Evolutionary conservation across 2,329 filamentous ascomycete genomes (phyloP).

Genomic region (Epichloe uncinata): DNA sequence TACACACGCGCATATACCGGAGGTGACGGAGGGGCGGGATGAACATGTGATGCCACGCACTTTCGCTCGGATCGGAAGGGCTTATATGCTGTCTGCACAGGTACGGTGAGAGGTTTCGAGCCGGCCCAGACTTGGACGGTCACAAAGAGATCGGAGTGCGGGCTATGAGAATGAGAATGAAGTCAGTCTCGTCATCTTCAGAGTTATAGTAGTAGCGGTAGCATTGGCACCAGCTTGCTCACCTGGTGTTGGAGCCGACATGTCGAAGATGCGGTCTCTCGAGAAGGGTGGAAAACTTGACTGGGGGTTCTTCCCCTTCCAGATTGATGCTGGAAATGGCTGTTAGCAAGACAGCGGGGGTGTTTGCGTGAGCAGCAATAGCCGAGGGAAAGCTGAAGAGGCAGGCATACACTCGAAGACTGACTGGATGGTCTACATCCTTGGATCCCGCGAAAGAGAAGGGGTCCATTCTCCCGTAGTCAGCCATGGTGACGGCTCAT

Average conservation of each 20-base stretch:
- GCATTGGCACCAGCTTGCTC: conserved; percentile 10
- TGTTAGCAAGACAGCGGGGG: conserved; percentile 9
- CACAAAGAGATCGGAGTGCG: conserved; percentile 79
- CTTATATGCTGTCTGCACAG: conserved; percentile 86
- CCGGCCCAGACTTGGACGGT: conserved; percentile 92
- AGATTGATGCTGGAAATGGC: conserved; percentile 30
- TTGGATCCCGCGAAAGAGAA: conserved; percentile 92
- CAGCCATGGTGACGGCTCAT: conserved; percentile 20
- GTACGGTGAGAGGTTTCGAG: conserved; percentile 86
- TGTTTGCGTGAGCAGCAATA: neutral
- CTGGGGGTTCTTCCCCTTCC: conserved; percentile 30
- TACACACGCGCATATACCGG: neutral
- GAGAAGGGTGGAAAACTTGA: conserved; percentile 54
- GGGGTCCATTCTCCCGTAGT: conserved; percentile 61
- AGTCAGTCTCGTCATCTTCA: conserved; percentile 10
- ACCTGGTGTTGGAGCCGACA: conserved; percentile 75
- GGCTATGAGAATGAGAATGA: conserved; percentile 29
- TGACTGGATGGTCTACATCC: conserved; percentile 61
- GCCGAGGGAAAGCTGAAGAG: neutral
- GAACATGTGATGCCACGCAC: conserved; percentile 19
- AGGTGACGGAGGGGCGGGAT: neutral
- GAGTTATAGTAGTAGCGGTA: neutral
- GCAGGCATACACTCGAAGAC: conserved; percentile 45
- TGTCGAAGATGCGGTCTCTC: conserved; percentile 70
- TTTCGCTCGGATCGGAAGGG: conserved; percentile 64